phyloP scores from a whole-genome alignment of 148 eudicot genomes.

The Rheum nobile region DNA sequence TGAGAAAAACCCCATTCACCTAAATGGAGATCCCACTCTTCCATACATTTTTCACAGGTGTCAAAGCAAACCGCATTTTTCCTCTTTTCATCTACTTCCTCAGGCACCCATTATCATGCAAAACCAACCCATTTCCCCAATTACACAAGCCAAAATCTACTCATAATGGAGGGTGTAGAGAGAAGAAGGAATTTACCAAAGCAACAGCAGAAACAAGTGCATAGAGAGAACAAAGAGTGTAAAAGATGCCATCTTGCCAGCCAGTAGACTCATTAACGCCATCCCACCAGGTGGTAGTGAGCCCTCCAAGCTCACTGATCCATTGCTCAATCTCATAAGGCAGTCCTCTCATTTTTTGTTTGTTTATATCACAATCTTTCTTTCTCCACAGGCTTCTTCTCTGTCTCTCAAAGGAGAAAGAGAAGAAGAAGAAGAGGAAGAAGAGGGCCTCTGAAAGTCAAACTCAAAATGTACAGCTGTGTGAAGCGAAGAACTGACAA shows the following conservation, averaged over 20 bases:
- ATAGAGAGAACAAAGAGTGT: constrained; percentile 53
- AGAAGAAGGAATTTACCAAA: constrained; percentile 30
- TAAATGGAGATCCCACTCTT: neutral
- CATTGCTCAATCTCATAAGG: constrained; percentile 18
- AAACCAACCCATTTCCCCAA: neutral
- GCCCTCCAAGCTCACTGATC: constrained; percentile 16
- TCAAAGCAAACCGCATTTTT: neutral
- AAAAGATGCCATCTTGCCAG: constrained; percentile 89
- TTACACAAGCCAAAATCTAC: neutral
- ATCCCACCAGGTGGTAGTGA: constrained; percentile 49
- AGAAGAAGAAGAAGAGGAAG: constrained; percentile 4
- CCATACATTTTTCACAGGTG: neutral
- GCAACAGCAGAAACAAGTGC: constrained; percentile 67
- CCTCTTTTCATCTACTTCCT: neutral
- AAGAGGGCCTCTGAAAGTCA: constrained; percentile 9
- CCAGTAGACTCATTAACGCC: constrained; percentile 47
- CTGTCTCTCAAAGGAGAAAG: neutral
- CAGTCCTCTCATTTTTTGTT: constrained; percentile 30
- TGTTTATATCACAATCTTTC: neutral
- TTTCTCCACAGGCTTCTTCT: neutral
- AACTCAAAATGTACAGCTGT: constrained; percentile 12
- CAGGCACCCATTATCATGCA: neutral
- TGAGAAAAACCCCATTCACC: neutral
- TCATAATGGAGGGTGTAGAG: neutral
- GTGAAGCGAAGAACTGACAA: constrained; percentile 12